Percentiles rank a stretch among this genome's conserved stretches.
Evolutionary conservation across 306 rosid genomes (phyloP).

Genomic region (peach (Prunus persica)): Prunus_persica_NCBIv2 NC_034010.1:17900501-17901000

Average conservation of each 20-base stretch:
- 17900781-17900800: background rate
- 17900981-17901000: slow-evolving; percentile 73
- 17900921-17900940: background rate
- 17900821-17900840: background rate
- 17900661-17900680: background rate
- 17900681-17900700: background rate
- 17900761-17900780: background rate
- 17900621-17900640: background rate
- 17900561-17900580: background rate
- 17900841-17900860: background rate
- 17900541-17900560: background rate
- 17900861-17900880: background rate
- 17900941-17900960: background rate
- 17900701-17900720: background rate
- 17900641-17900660: background rate
- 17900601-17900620: background rate
- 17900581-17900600: background rate
- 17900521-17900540: background rate
- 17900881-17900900: background rate
- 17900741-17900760: background rate
- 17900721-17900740: slow-evolving; percentile 10
- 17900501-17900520: background rate
- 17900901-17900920: background rate
- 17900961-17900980: slow-evolving; percentile 3
- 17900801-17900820: background rate